phyloP scores from a whole-genome alignment of 179 eudicot species.

The Carnegiea gigantea region DNA sequence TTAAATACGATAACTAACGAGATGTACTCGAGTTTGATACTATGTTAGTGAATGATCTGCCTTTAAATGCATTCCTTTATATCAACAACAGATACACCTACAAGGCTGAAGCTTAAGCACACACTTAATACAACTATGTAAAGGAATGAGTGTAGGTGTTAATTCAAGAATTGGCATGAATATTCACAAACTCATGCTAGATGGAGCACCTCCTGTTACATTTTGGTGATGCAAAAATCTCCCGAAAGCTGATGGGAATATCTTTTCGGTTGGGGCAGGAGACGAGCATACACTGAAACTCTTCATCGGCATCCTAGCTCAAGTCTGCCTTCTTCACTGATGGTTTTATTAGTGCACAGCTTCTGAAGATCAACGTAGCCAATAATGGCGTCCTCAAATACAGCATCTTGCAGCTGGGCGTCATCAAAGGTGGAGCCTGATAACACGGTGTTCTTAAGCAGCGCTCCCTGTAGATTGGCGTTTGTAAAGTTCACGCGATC shows the following conservation, averaged over 20 bases:
- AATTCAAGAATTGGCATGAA: neutral
- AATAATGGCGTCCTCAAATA: constrained; percentile 81
- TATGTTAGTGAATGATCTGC: neutral
- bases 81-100: neutral
- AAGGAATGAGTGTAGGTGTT: neutral
- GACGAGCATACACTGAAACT: neutral
- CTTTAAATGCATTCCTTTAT: neutral
- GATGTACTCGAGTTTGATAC: neutral
- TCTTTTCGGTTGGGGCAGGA: neutral
- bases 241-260: neutral
- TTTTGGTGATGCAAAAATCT: constrained; percentile 12
- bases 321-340: constrained; percentile 55
- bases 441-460: constrained; percentile 50
- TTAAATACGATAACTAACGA: too few relatives aligned
- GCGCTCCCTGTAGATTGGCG: constrained; percentile 74
- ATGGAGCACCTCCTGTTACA: constrained; percentile 11
- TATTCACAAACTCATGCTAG: neutral
- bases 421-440: constrained; percentile 80
- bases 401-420: constrained; percentile 74
- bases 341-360: constrained; percentile 58
- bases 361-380: constrained; percentile 80
- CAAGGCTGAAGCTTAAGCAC: neutral
- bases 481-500: constrained; percentile 84
- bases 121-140: neutral
- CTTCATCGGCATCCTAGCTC: constrained; percentile 65